phyloP scores from a whole-genome alignment of 208 protist genomes.

The Leishmania gerbilli region DNA sequence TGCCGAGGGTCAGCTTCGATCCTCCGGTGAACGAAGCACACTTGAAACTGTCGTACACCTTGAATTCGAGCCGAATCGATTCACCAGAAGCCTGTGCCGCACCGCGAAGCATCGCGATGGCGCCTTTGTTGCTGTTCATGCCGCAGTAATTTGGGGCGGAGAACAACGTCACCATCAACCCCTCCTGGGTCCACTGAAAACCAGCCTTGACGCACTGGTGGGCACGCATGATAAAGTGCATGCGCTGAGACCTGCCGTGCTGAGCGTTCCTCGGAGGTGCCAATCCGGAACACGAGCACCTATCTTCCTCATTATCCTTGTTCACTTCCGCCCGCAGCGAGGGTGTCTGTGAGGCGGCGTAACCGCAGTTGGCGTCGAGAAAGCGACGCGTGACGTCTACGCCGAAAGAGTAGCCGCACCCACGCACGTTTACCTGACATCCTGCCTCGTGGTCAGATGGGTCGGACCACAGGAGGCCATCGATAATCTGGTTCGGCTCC shows the following conservation, averaged over 20 bases:
- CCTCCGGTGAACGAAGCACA: constrained; percentile 8
- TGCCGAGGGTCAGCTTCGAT: constrained; percentile 5
- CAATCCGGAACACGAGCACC: not conserved
- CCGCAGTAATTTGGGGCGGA: constrained; percentile 90
- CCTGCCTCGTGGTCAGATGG: constrained; percentile 90
- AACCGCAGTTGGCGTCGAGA: constrained; percentile 64
- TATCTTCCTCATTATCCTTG: not conserved
- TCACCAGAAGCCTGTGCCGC: constrained; percentile 36
- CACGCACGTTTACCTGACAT: constrained; percentile 59
- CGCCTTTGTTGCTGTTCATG: constrained; percentile 68
- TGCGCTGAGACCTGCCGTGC: constrained; percentile 18
- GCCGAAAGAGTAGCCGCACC: constrained; percentile 82
- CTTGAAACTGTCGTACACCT: constrained; percentile 57
- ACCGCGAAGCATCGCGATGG: constrained; percentile 68
- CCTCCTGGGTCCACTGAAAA: constrained; percentile 65
- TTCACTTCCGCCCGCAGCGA: constrained; percentile 10
- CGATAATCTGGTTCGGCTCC: constrained; percentile 91
- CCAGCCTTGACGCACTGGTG: constrained; percentile 94
- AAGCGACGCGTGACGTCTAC: constrained; percentile 70
- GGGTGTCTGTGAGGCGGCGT: constrained; percentile 29
- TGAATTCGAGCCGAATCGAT: constrained; percentile 67
- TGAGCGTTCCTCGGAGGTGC: not conserved
- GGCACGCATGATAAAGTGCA: constrained; percentile 95
- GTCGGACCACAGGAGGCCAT: constrained; percentile 99
- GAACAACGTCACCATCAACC: constrained; percentile 73